Percentiles rank a stretch among this genome's conserved stretches.
Evolutionary conservation across 2,329 filamentous ascomycete genomes (phyloP).

Genomic region (Fusarium coffeatum): DNA sequence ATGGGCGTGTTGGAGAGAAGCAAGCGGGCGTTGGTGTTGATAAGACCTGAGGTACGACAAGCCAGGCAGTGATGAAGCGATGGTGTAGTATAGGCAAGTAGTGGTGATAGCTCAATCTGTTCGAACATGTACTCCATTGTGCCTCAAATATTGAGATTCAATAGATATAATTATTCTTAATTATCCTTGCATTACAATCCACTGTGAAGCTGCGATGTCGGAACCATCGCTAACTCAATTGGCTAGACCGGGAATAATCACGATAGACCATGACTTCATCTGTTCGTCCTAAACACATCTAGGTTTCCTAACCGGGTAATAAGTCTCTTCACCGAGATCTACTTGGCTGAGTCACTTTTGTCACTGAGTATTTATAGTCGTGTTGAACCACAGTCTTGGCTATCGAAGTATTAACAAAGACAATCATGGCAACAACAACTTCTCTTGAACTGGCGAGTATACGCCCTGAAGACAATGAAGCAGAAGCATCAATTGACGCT

Average conservation of each 20-base stretch:
- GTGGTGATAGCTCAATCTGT: not conserved
- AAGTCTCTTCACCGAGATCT: conserved; percentile 24
- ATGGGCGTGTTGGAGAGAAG: not conserved
- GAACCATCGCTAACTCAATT: conserved; percentile 27
- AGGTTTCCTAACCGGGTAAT: conserved; percentile 23
- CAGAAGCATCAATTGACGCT: conserved; percentile 17
- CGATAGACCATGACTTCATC: conserved; percentile 26
- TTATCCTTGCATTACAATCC: not conserved
- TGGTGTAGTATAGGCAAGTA: not conserved
- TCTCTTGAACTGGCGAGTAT: conserved; percentile 30
- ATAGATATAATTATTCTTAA: not conserved
- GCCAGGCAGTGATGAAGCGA: not conserved
- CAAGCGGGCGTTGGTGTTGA: not conserved
- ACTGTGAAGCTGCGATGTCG: conserved; percentile 36
- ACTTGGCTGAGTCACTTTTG: conserved; percentile 12
- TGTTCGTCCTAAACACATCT: conserved; percentile 14
- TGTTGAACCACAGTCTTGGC: too few species aligned
- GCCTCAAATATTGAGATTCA: not conserved
- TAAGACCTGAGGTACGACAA: not conserved
- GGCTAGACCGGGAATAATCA: conserved; percentile 16
- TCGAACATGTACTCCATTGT: not conserved
- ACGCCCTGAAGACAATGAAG: conserved; percentile 3
- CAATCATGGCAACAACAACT: conserved; percentile 21
- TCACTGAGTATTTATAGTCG: not conserved
- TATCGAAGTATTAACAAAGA: not conserved